phyloP scores from a whole-genome alignment of 176 grass and related monocot species.

The Cymbopogon citratus region DNA sequence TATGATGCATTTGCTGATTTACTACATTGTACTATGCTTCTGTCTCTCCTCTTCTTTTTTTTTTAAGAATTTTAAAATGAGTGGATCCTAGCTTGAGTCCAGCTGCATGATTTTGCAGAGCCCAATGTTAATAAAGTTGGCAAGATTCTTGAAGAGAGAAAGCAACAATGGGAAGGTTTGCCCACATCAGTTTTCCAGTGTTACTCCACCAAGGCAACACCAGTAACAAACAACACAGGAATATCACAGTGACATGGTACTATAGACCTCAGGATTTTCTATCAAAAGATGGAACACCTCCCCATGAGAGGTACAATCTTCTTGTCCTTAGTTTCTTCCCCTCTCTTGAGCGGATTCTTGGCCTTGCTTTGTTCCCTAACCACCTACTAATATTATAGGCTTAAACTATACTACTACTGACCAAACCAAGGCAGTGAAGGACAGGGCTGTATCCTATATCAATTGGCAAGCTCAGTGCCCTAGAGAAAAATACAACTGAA shows the following conservation, averaged over 20 bases:
- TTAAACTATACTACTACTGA: conserved; percentile 7
- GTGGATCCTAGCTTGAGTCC: not conserved
- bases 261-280: not conserved
- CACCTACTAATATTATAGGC: conserved; percentile 35
- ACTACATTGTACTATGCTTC: not conserved
- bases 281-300: conserved; percentile 21
- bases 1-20: not conserved
- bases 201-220: conserved; percentile 25
- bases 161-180: conserved; percentile 37
- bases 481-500: conserved; percentile 15
- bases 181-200: conserved; percentile 24
- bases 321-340: conserved; percentile 32
- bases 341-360: conserved; percentile 25
- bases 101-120: conserved; percentile 5
- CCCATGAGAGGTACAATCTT: conserved; percentile 24
- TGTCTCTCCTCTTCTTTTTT: not conserved
- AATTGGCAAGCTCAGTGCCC: not conserved
- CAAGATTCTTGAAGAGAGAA: conserved; percentile 33
- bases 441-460: not conserved
- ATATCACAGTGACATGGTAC: conserved; percentile 14
- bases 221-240: conserved; percentile 15
- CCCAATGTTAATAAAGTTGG: not conserved
- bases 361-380: conserved; percentile 38
- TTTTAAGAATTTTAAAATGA: not conserved
- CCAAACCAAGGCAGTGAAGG: conserved; percentile 7